Evolutionary conservation across 257 asterid genomes (phyloP).

Genomic region (Scutellaria galericulata): DNA sequence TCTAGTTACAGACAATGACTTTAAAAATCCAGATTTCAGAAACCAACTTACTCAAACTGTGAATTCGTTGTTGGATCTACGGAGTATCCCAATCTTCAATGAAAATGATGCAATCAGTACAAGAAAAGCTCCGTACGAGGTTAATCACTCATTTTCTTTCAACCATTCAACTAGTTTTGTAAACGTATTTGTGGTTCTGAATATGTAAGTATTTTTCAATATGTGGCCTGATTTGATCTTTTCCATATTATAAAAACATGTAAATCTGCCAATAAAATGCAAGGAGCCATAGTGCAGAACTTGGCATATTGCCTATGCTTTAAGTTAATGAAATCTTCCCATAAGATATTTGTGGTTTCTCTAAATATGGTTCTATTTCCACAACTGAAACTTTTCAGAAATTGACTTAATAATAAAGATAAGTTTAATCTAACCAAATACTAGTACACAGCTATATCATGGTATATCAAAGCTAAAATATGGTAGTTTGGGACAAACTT

Average conservation of each 20-base stretch:
- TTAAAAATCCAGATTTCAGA: slow-evolving; percentile 68
- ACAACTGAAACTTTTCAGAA: not conserved
- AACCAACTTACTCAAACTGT: slow-evolving; percentile 72
- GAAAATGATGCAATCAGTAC: slow-evolving; percentile 88
- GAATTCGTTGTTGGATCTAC: slow-evolving; percentile 55
- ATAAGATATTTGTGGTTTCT: too few relatives aligned
- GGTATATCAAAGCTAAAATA: not conserved
- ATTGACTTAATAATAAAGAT: not conserved
- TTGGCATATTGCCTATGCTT: too few relatives aligned
- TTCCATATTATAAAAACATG: not conserved
- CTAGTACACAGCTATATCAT: too few relatives aligned
- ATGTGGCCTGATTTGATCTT: not conserved
- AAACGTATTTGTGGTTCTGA: not conserved
- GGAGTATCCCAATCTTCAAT: slow-evolving; percentile 79
- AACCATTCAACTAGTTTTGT: not conserved
- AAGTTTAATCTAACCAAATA: too few relatives aligned
- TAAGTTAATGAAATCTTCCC: too few relatives aligned
- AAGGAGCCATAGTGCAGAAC: too few relatives aligned
- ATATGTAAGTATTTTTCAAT: not conserved
- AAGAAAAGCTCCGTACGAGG: slow-evolving; percentile 87
- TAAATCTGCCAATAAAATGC: too few relatives aligned
- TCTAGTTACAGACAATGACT: slow-evolving; percentile 83
- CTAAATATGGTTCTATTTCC: too few relatives aligned
- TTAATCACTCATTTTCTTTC: slow-evolving; percentile 22
- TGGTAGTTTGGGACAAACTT: not conserved